Percentiles rank a stretch among this genome's conserved stretches.
Conservation (phyloP, 345 rosid species). For the Geranium rotundifolium region DNA sequence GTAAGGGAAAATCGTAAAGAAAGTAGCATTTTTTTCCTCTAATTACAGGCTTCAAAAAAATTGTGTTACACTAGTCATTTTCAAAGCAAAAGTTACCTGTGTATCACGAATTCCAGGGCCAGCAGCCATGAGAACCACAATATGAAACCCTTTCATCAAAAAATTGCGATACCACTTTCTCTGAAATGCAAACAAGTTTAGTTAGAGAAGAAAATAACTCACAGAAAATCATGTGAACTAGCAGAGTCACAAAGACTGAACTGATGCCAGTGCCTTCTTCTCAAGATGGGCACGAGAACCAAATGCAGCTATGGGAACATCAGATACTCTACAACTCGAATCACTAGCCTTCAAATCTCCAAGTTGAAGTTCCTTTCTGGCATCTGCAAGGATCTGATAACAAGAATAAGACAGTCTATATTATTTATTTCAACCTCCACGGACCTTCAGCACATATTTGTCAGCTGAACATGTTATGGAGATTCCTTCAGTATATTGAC, state of each 20-base stretch:
- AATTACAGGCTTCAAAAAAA: not conserved
- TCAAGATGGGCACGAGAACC: conserved; percentile 99
- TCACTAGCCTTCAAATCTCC: conserved; percentile 37
- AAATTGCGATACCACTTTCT: conserved; percentile 97
- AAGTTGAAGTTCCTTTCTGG: conserved; percentile 32
- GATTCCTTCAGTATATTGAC: not conserved
- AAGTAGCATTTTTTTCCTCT: not conserved
- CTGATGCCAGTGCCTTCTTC: conserved; percentile 89
- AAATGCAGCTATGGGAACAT: conserved; percentile 68
- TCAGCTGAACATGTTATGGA: not conserved
- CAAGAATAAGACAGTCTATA: conserved; percentile 17
- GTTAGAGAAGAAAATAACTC: conserved; percentile 1
- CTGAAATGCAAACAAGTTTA: conserved; percentile 34
- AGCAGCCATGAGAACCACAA: conserved; percentile 74
- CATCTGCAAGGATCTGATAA: conserved; percentile 70
- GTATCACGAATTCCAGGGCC: conserved; percentile 98
- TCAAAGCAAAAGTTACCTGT: conserved; percentile 37
- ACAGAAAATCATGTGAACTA: not conserved
- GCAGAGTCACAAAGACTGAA: conserved; percentile 28
- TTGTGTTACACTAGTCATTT: too few relatives aligned
- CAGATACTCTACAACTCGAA: conserved; percentile 42
- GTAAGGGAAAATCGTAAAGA: not conserved
- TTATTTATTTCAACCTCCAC: not conserved
- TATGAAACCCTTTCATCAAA: conserved; percentile 94
- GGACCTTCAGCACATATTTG: not conserved